Evolutionary conservation across 164 flowering plant species (phyloP).

Genomic region (Berberis thunbergii): DNA sequence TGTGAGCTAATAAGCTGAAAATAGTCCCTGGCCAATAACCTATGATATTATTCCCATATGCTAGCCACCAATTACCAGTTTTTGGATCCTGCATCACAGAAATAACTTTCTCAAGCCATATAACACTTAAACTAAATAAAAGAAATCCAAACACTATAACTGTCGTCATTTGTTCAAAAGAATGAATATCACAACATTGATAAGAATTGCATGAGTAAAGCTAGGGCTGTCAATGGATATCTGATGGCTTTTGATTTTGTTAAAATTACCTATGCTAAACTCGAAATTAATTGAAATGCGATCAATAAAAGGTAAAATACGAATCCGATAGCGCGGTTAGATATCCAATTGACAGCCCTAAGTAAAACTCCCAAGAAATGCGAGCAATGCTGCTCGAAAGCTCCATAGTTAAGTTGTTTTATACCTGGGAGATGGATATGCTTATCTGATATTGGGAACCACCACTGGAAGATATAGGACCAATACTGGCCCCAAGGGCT

Average conservation of each 20-base stretch:
- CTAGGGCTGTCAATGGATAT: too few species aligned
- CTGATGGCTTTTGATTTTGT: too few species aligned
- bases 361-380: too few species aligned
- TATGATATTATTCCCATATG: constrained; percentile 23
- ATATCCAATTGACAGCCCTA: too few species aligned
- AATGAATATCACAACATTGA: too few species aligned
- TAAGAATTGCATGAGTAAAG: too few species aligned
- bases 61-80: constrained; percentile 45
- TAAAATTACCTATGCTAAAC: too few species aligned
- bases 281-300: too few species aligned
- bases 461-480: constrained; percentile 24
- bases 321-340: too few species aligned
- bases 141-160: neutral
- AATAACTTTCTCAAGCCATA: neutral
- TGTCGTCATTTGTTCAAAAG: too few species aligned
- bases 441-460: constrained; percentile 30
- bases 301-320: too few species aligned
- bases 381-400: too few species aligned
- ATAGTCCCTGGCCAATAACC: constrained; percentile 46
- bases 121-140: neutral
- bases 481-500: constrained; percentile 44
- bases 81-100: constrained; percentile 21
- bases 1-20: constrained; percentile 11
- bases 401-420: neutral
- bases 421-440: constrained; percentile 31